phyloP scores from a whole-genome alignment of 139 green algal species.

The Coccomyxa sp. region DNA sequence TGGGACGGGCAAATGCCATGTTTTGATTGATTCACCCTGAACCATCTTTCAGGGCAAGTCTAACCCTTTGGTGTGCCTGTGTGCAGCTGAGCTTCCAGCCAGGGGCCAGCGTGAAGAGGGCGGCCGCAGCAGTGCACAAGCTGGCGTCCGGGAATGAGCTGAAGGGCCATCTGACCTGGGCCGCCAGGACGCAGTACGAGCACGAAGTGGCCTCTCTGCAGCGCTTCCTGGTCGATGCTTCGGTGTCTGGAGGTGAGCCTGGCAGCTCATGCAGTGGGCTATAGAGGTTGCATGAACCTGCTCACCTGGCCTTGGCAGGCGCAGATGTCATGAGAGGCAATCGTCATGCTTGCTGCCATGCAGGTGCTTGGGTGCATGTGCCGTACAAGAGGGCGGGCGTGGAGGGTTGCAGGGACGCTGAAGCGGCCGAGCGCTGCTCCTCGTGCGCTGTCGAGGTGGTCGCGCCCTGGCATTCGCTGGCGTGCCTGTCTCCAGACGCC shows the following conservation, averaged over 20 bases:
- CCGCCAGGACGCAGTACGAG: constrained; percentile 37
- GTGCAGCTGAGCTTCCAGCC: constrained; percentile 12
- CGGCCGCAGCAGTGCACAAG: constrained; percentile 13
- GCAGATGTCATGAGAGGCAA: no score
- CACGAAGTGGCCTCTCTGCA: constrained; percentile 56
- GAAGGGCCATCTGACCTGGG: constrained; percentile 16
- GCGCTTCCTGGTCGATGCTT: constrained; percentile 63
- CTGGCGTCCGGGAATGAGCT: constrained; percentile 9
- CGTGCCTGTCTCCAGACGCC: constrained; percentile 61
- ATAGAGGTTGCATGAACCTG: no score
- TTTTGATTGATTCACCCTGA: no score
- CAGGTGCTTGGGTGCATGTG: constrained; percentile 16
- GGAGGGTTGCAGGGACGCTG: constrained; percentile 3
- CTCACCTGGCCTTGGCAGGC: no score
- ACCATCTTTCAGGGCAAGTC: no score
- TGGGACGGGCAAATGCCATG: no score
- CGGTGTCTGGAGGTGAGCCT: constrained; percentile 9
- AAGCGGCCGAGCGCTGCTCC: neutral
- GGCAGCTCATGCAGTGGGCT: no score
- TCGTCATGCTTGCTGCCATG: no score
- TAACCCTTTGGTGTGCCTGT: no score
- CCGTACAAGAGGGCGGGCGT: neutral
- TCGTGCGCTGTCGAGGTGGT: constrained; percentile 43
- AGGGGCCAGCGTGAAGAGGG: constrained; percentile 26
- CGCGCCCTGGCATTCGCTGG: constrained; percentile 35